These are phyloP conservation scores for Chlamydomonas reinhardtii DNA, from an alignment of 163 green algal species.

Conservation along the genomic window DNA sequence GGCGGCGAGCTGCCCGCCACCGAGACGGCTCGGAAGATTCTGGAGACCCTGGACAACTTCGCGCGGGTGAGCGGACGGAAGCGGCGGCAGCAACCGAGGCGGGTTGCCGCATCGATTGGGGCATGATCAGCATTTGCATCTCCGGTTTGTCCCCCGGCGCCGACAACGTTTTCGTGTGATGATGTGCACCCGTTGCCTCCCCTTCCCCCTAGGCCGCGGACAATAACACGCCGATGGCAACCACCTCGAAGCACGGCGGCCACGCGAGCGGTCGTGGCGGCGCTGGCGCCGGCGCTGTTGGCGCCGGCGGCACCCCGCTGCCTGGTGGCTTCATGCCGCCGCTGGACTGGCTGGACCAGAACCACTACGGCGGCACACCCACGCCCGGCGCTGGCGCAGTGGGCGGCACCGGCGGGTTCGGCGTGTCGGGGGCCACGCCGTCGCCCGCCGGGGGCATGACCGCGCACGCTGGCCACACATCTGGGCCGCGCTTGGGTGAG, in stretches of 20 bases:
- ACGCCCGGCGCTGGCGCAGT: neutral
- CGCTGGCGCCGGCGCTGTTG: neutral
- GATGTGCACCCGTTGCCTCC: neutral
- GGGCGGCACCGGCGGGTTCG: neutral
- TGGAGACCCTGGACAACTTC: slow-evolving; percentile 54
- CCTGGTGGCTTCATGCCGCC: slow-evolving; percentile 28
- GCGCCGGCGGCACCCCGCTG: neutral
- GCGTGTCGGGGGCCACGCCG: slow-evolving; percentile 3
- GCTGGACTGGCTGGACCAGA: slow-evolving; percentile 32
- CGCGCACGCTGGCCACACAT: neutral
- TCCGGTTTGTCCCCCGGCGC: too few relatives aligned
- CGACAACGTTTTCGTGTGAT: too few relatives aligned
- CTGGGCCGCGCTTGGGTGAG: slow-evolving; percentile 38
- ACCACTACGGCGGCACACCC: slow-evolving; percentile 42
- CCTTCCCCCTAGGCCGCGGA: slow-evolving; percentile 15
- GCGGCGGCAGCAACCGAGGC: too few relatives aligned
- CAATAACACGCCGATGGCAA: neutral
- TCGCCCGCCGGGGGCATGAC: neutral
- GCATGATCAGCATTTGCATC: neutral
- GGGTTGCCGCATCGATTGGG: too few relatives aligned
- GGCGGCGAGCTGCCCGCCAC: slow-evolving; percentile 25
- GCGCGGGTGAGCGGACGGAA: slow-evolving; percentile 20
- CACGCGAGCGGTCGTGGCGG: neutral
- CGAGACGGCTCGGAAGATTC: slow-evolving; percentile 53
- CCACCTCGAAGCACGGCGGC: neutral